phyloP scores from a whole-genome alignment of 768 basidiomycete genomes.

The Tubosaeta sp. region DNA sequence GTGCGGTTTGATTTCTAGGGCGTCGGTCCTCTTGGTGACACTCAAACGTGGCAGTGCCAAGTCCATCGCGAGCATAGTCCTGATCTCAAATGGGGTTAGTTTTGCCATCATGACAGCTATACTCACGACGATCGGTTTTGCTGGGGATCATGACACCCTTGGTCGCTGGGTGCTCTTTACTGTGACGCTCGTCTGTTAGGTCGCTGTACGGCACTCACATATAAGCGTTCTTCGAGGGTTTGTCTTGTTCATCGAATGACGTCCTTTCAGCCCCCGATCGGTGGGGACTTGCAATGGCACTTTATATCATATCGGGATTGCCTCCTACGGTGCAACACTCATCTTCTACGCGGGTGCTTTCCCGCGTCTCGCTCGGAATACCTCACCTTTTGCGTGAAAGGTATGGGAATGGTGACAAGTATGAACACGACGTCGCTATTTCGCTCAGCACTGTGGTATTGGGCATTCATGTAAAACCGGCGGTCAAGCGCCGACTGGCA shows the following conservation, averaged over 20 bases:
- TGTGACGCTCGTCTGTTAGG: slow-evolving; percentile 75
- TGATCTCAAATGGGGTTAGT: slow-evolving; percentile 70
- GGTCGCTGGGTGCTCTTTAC: slow-evolving; percentile 75
- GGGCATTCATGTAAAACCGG: too few relatives aligned
- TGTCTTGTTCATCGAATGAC: background rate
- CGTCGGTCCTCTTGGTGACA: slow-evolving; percentile 64
- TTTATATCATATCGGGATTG: slow-evolving; percentile 74
- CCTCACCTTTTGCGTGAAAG: slow-evolving; percentile 53
- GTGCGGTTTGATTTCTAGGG: slow-evolving; percentile 38
- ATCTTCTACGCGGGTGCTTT: slow-evolving; percentile 79
- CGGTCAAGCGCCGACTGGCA: background rate
- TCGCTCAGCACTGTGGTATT: too few relatives aligned
- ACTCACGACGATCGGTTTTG: slow-evolving; percentile 70
- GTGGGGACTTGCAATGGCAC: slow-evolving; percentile 73
- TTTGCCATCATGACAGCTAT: slow-evolving; percentile 79
- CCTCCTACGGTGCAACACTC: slow-evolving; percentile 74
- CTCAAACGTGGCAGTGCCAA: slow-evolving; percentile 69
- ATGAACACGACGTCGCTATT: too few relatives aligned
- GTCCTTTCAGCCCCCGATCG: slow-evolving; percentile 49
- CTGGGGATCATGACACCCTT: slow-evolving; percentile 41
- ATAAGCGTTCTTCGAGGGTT: slow-evolving; percentile 34
- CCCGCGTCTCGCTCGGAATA: slow-evolving; percentile 79
- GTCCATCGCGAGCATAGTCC: slow-evolving; percentile 69
- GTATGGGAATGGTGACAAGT: slow-evolving; percentile 53
- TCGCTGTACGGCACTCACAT: slow-evolving; percentile 68